A percentile compares a stretch with the other conserved stretches of the same genome.
These are phyloP conservation scores for Neurospora sp. DNA, from an alignment of 2,329 filamentous ascomycete species.

Conservation along the genomic window DNA sequence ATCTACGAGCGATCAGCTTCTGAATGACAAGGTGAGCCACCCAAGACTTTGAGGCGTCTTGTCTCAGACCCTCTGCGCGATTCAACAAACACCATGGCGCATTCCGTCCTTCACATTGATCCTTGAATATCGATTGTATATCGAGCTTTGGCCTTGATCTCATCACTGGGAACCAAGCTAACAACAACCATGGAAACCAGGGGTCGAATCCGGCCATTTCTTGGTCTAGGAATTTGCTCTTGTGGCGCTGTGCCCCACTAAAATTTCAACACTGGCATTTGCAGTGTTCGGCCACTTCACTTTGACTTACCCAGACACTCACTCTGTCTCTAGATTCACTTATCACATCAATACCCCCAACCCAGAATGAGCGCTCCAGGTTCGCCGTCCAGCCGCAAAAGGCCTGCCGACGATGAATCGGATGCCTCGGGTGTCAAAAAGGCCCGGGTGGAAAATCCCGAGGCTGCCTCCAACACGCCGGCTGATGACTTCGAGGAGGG, in stretches of 20 bases:
- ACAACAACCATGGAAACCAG: neutral
- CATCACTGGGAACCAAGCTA: neutral
- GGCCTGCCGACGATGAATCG: neutral
- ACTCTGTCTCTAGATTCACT: neutral
- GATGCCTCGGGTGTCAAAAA: neutral
- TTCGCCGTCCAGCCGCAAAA: neutral
- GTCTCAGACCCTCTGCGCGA: neutral
- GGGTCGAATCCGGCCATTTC: neutral
- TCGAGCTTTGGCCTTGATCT: neutral
- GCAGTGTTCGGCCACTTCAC: neutral
- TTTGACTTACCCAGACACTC: neutral
- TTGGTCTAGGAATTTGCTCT: neutral
- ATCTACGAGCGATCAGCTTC: neutral
- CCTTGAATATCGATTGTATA: neutral
- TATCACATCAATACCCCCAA: neutral
- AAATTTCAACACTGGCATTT: neutral
- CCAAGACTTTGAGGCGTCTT: neutral
- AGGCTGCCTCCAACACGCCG: slow-evolving; percentile 4
- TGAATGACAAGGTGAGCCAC: neutral
- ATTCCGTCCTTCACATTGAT: neutral
- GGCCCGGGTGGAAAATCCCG: neutral
- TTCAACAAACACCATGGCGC: neutral
- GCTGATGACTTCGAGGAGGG: slow-evolving; percentile 23
- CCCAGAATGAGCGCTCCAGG: neutral
- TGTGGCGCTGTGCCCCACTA: neutral